Evolutionary conservation across 257 asterid species (phyloP), one percentile per base, ranked within the genome.

Genomic region (Marsdenia floribunda): DNA sequence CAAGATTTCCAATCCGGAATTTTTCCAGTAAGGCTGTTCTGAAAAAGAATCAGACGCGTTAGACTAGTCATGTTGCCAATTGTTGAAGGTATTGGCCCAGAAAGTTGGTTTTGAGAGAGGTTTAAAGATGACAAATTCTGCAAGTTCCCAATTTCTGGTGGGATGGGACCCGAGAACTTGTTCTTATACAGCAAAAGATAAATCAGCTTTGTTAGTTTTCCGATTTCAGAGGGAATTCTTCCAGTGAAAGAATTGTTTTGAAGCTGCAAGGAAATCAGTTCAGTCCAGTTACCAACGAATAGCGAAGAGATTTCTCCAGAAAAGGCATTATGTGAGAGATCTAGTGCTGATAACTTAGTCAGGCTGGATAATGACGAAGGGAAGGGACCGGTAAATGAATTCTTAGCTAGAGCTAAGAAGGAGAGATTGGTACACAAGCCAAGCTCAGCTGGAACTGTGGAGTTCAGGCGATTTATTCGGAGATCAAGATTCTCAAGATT

Each of bases 321-420:
- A 11, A 93, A 85, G 5, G n/a, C 70, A 44, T 91, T 93, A 2
- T 81, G 91, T 0, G 96, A 91, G 37, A 94, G 70, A 3, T 94
- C 97, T 82, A 94, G 75, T 0, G 79, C 75, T 3, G 77, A 1
- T 71, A 92, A 76, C 50, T 85, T 74, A 77, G 85, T 86, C 77
- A 92, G 79, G 47, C 80, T 87, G 21, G 96, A 86, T 37, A 92
- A 49, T 54, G 97, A 86, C 76, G 26, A n/a, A 72, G 97, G 97
- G 88, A 94, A 77, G 44, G 85, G 49, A 22, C 97, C 97, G 8
- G 86, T 66, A 6, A 90, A 77, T 3, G 82, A 80, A 79, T 91
- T 82, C 3, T 6, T 13, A 21, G 85, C 81, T 24, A 86, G 55
- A 77, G 75, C 74, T 61, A 86, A 81, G 76, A 37, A 5, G 69